Evolutionary conservation across 2,329 filamentous ascomycete species (phyloP).

Genomic region (Scytalidium sp.): DNA sequence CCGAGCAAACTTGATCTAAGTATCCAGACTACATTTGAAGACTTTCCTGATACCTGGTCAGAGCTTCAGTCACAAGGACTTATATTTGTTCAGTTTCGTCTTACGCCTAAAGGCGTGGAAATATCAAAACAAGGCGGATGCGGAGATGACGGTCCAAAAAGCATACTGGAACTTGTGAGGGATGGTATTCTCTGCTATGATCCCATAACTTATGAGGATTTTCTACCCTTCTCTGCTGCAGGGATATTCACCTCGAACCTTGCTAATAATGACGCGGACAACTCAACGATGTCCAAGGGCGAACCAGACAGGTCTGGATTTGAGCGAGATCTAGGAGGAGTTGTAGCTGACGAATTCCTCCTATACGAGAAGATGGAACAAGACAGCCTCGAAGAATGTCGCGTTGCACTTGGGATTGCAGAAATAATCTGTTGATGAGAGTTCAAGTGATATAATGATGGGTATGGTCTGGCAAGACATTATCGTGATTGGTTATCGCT

Average conservation of each 20-base stretch:
- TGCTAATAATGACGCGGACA: too few relatives aligned
- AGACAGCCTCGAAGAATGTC: too few relatives aligned
- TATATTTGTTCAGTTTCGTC: slow-evolving; percentile 36
- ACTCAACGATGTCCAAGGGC: too few relatives aligned
- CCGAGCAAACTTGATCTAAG: slow-evolving; percentile 9
- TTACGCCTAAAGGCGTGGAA: slow-evolving; percentile 14
- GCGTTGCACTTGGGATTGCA: too few relatives aligned
- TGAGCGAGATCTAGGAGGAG: too few relatives aligned
- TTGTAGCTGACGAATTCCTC: too few relatives aligned
- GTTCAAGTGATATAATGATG: too few relatives aligned
- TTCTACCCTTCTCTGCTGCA: slow-evolving; percentile 49
- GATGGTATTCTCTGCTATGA: slow-evolving; percentile 30
- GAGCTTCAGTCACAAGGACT: slow-evolving; percentile 33
- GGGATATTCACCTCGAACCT: slow-evolving; percentile 33
- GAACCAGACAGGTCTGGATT: too few relatives aligned
- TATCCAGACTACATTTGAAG: slow-evolving; percentile 25
- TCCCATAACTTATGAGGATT: slow-evolving; percentile 52
- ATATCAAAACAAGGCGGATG: neutral
- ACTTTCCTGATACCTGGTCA: slow-evolving; percentile 39
- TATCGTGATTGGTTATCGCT: too few relatives aligned
- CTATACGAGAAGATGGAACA: too few relatives aligned
- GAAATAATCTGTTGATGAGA: too few relatives aligned
- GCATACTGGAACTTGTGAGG: slow-evolving; percentile 28
- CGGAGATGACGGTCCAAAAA: neutral
- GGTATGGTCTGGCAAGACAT: too few relatives aligned